Conservation (phyloP, 345 rosid genomes). For the Pelargonium nanum region DNA sequence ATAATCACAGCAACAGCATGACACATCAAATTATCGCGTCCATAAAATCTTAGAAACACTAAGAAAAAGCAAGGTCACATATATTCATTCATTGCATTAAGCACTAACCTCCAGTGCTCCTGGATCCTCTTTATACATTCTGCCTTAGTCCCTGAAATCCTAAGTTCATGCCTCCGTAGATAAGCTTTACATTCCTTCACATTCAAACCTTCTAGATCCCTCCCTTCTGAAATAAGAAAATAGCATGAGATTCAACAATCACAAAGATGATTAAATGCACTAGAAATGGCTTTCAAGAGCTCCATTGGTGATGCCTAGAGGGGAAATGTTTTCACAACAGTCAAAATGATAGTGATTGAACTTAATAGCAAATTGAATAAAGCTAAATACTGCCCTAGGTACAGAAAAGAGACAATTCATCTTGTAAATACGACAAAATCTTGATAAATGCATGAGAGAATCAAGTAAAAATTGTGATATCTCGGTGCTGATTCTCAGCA, state of each 20-base stretch:
- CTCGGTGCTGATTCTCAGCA: no score
- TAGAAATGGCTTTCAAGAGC: not conserved
- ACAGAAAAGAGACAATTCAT: no score
- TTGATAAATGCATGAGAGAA: no score
- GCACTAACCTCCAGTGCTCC: conserved; percentile 43
- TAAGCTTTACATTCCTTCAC: conserved; percentile 41
- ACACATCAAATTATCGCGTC: no score
- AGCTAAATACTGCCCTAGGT: no score
- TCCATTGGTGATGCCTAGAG: not conserved
- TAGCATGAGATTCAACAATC: conserved; percentile 8
- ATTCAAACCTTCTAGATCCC: conserved; percentile 25
- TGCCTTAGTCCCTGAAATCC: conserved; percentile 39
- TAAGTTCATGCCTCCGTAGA: conserved; percentile 36
- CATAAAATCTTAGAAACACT: no score
- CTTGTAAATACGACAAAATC: no score
- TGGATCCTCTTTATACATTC: conserved; percentile 36
- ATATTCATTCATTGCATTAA: not conserved
- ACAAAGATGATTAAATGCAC: not conserved
- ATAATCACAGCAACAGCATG: no score
- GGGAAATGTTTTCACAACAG: not conserved
- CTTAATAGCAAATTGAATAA: no score
- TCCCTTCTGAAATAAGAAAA: conserved; percentile 21
- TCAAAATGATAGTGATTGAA: not conserved
- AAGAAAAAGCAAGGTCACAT: not conserved
- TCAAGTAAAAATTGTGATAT: no score